Evolutionary conservation across 768 basidiomycete genomes (phyloP).

Genomic region (Macrolepiota albuminosa): DNA sequence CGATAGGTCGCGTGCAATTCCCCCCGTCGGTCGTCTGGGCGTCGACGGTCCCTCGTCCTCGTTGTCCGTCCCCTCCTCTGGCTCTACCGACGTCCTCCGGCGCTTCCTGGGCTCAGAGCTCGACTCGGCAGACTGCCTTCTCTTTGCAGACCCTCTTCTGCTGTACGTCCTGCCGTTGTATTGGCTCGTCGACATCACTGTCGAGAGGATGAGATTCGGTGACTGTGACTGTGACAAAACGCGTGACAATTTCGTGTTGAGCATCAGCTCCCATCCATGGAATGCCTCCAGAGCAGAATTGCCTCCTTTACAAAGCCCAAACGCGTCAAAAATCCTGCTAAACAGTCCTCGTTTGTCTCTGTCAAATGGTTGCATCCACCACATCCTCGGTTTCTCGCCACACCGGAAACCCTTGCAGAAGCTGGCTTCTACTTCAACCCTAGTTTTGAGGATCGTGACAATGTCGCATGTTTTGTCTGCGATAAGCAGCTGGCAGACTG

Average conservation of each 20-base stretch:
- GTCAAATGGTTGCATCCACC: slow-evolving; percentile 80
- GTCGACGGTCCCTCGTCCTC: slow-evolving; percentile 11
- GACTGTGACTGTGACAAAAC: slow-evolving; percentile 15
- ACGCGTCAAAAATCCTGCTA: slow-evolving; percentile 53
- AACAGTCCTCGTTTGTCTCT: slow-evolving; percentile 38
- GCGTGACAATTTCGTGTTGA: slow-evolving; percentile 34
- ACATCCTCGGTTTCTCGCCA: slow-evolving; percentile 51
- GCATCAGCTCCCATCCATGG: slow-evolving; percentile 33
- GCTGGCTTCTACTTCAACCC: slow-evolving; percentile 90
- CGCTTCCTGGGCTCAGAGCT: slow-evolving; percentile 19
- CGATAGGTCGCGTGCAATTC: slow-evolving; percentile 38
- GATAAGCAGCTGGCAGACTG: slow-evolving; percentile 79
- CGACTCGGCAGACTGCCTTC: slow-evolving; percentile 13
- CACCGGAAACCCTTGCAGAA: slow-evolving; percentile 69
- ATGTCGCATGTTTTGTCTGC: slow-evolving; percentile 83
- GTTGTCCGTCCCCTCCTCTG: slow-evolving; percentile 7
- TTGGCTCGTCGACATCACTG: slow-evolving; percentile 11
- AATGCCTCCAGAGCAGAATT: slow-evolving; percentile 51
- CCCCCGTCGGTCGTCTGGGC: slow-evolving; percentile 15
- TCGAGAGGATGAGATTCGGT: not conserved
- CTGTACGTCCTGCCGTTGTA: slow-evolving; percentile 32
- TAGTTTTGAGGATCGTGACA: slow-evolving; percentile 61
- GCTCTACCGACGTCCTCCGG: slow-evolving; percentile 18
- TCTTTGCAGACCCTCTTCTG: slow-evolving; percentile 23
- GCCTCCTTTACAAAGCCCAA: slow-evolving; percentile 65